Evolutionary conservation across 306 rosid genomes (phyloP).

Genomic region (Acacia confusa): DNA sequence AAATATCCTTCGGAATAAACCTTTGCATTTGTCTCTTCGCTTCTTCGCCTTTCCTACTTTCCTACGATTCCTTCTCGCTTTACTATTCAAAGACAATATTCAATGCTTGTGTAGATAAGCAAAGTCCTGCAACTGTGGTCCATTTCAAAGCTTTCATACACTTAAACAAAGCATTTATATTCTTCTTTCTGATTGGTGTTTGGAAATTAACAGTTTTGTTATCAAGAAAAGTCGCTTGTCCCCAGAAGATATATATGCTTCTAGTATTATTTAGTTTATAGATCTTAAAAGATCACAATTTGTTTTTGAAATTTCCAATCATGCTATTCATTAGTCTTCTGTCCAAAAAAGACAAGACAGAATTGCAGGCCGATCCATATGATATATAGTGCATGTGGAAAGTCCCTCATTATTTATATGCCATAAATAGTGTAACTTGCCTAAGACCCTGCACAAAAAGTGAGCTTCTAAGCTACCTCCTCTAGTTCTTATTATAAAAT

Average conservation of each 20-base stretch:
- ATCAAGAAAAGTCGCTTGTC: background rate
- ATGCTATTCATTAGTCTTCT: background rate
- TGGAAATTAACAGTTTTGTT: background rate
- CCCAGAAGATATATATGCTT: background rate
- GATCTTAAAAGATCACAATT: background rate
- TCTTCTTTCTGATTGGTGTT: background rate
- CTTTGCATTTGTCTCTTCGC: background rate
- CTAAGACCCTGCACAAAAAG: background rate
- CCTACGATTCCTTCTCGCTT: background rate
- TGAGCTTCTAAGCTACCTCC: background rate
- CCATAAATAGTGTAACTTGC: background rate
- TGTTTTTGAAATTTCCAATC: background rate
- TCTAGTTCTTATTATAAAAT: background rate
- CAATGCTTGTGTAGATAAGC: background rate
- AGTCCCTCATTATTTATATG: background rate
- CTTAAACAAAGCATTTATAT: background rate
- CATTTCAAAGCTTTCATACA: background rate
- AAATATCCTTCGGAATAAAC: background rate
- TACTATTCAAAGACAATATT: too few species aligned
- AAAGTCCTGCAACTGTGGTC: background rate
- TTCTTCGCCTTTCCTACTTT: background rate
- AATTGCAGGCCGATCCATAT: background rate
- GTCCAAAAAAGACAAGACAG: background rate
- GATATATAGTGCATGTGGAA: background rate
- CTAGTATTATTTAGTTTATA: background rate